A percentile compares a stretch with the other conserved stretches of the same genome.
These are phyloP conservation scores for Yamadazyma pseudoaaseri DNA, from an alignment of 1,139 yeast genomes.

Conservation along the genomic window DNA sequence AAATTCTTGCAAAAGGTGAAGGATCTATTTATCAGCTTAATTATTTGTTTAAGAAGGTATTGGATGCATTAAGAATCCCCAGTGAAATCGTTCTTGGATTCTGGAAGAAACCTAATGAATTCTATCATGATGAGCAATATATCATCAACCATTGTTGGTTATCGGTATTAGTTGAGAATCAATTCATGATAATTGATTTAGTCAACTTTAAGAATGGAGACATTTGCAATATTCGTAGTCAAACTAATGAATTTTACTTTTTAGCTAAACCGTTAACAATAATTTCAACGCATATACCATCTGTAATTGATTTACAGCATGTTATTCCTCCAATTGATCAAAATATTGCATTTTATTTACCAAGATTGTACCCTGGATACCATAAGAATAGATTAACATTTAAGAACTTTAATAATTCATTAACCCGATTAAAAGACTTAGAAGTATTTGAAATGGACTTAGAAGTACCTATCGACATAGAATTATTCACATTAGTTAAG, in stretches of 20 bases:
- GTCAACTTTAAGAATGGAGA: constrained; percentile 35
- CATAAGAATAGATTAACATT: constrained; percentile 58
- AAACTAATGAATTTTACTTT: constrained; percentile 63
- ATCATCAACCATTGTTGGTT: constrained; percentile 88
- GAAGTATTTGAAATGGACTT: constrained; percentile 81
- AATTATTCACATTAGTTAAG: constrained; percentile 53
- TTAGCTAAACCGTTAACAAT: constrained; percentile 71
- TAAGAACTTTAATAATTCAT: constrained; percentile 71
- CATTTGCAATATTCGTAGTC: constrained; percentile 33
- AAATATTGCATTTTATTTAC: constrained; percentile 74
- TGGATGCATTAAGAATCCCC: constrained; percentile 67
- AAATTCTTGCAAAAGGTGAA: constrained; percentile 37
- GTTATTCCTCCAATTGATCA: constrained; percentile 82
- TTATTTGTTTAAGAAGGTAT: constrained; percentile 69
- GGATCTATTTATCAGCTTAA: constrained; percentile 73
- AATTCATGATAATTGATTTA: constrained; percentile 74
- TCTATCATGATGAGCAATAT: constrained; percentile 50
- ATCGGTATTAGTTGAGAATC: constrained; percentile 69
- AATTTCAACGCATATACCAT: constrained; percentile 85
- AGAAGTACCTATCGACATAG: constrained; percentile 67
- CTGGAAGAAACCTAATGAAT: constrained; percentile 72
- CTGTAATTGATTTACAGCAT: constrained; percentile 76
- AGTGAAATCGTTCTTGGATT: constrained; percentile 81
- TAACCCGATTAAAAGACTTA: constrained; percentile 67
- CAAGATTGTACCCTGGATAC: constrained; percentile 82